Percentiles rank a stretch among this genome's conserved stretches.
Conservation (phyloP, 441 rosid genomes). For the Breynia disticha region DNA sequence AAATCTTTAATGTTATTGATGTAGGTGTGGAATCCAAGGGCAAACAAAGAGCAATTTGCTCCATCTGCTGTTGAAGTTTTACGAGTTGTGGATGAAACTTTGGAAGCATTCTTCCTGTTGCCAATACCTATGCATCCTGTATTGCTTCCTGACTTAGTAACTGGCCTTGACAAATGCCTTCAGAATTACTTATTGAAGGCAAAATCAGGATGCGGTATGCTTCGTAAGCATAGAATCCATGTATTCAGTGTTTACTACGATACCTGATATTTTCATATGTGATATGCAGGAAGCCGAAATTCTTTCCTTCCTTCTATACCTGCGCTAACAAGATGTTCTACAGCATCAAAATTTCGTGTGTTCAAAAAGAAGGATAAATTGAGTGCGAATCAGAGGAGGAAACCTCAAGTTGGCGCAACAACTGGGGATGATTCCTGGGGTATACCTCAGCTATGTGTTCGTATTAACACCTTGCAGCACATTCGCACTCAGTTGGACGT, state of each 20-base stretch:
- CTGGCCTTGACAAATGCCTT: slow-evolving; percentile 78
- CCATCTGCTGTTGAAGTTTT: slow-evolving; percentile 77
- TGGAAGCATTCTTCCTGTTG: slow-evolving; percentile 84
- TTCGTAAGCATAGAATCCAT: neutral
- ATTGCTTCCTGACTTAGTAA: slow-evolving; percentile 68
- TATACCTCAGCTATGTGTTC: slow-evolving; percentile 68
- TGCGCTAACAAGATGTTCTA: slow-evolving; percentile 74
- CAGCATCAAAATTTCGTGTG: slow-evolving; percentile 68
- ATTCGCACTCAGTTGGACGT: slow-evolving; percentile 65
- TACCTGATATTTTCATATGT: slow-evolving; percentile 25
- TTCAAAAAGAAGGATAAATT: slow-evolving; percentile 26
- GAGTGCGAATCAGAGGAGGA: slow-evolving; percentile 60
- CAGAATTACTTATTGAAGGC: slow-evolving; percentile 69
- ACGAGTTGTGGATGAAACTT: slow-evolving; percentile 70
- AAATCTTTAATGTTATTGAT: neutral
- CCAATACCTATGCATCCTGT: slow-evolving; percentile 89
- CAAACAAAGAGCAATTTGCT: slow-evolving; percentile 64
- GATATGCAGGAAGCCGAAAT: slow-evolving; percentile 58
- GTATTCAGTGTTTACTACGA: neutral
- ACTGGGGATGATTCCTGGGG: slow-evolving; percentile 62
- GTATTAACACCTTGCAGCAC: slow-evolving; percentile 74
- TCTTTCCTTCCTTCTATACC: slow-evolving; percentile 79
- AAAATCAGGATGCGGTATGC: slow-evolving; percentile 86
- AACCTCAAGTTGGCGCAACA: slow-evolving; percentile 25
- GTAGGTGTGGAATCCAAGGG: slow-evolving; percentile 68